phyloP scores from a whole-genome alignment of 2,329 filamentous ascomycete genomes.

The Thelonectria olida region DNA sequence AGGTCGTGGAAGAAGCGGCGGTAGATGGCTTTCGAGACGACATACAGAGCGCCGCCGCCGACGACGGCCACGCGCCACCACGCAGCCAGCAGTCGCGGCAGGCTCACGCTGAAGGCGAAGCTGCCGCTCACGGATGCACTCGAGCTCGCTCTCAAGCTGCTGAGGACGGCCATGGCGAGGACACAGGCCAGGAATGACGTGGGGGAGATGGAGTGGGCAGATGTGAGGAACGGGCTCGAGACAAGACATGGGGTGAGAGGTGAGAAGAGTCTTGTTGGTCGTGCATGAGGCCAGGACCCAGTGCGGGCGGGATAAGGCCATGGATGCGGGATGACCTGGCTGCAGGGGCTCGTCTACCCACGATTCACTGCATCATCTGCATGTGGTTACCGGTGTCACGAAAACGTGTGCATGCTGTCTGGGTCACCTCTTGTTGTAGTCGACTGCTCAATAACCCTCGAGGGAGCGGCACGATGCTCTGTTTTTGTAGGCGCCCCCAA shows the following conservation, averaged over 20 bases:
- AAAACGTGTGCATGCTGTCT: no score
- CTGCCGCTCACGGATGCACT: neutral
- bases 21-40: slow-evolving; percentile 9
- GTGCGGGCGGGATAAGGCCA: neutral
- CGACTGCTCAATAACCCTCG: no score
- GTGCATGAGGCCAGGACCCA: neutral
- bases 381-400: no score
- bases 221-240: neutral
- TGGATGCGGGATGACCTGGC: neutral
- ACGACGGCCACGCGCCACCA: slow-evolving; percentile 8
- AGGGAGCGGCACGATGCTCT: no score
- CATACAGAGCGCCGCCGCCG: slow-evolving; percentile 5
- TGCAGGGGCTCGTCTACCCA: no score
- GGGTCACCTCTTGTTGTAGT: no score
- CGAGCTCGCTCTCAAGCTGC: neutral
- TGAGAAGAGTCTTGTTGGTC: neutral
- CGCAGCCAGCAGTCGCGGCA: neutral
- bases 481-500: no score
- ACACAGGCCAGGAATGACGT: neutral
- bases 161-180: slow-evolving; percentile 10
- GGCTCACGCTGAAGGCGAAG: neutral
- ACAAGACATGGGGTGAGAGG: neutral
- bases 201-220: neutral
- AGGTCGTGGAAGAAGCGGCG: slow-evolving; percentile 19
- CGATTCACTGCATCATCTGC: no score